These are phyloP conservation scores for Acanthamoeba rhysodes DNA, from an alignment of 208 protist genomes.

Conservation along the genomic window DNA sequence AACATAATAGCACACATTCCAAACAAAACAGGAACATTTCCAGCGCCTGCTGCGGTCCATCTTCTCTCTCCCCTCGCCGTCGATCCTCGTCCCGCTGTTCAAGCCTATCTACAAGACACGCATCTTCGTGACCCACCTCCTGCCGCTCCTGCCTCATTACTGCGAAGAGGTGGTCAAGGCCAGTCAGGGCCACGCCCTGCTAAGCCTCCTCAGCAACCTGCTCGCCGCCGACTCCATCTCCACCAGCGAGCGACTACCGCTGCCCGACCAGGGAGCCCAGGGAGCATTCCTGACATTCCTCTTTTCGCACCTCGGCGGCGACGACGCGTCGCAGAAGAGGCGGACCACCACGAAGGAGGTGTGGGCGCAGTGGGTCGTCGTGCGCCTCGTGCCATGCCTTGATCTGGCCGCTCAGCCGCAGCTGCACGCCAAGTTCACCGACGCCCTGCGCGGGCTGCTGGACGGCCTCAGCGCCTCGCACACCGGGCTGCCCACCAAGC, in stretches of 20 bases:
- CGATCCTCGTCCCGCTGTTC: conserved; percentile 14
- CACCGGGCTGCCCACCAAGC: not conserved
- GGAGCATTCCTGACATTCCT: conserved; percentile 28
- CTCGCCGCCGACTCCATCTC: not conserved
- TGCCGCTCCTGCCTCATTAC: conserved; percentile 65
- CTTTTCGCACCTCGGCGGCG: not conserved
- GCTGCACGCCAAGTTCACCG: not conserved
- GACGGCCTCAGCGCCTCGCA: not conserved
- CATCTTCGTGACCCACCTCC: conserved; percentile 61
- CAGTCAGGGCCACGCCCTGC: conserved; percentile 23
- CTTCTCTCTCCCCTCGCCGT: not conserved
- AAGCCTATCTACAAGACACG: conserved; percentile 17
- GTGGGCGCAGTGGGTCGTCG: conserved; percentile 36
- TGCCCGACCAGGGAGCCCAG: not conserved
- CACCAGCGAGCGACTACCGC: not conserved
- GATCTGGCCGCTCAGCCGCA: conserved; percentile 23
- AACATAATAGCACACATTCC: not conserved
- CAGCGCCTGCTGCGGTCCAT: conserved; percentile 25
- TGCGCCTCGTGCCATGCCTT: conserved; percentile 28
- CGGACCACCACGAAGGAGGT: not conserved
- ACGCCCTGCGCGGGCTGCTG: not conserved
- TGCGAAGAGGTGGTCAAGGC: conserved; percentile 44
- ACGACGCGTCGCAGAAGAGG: not conserved
- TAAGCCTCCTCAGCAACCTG: not conserved
- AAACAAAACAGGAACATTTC: conserved; percentile 26